Evolutionary conservation across 495 filamentous ascomycete species (phyloP).

Genomic region (Penicillium canariense): DNA sequence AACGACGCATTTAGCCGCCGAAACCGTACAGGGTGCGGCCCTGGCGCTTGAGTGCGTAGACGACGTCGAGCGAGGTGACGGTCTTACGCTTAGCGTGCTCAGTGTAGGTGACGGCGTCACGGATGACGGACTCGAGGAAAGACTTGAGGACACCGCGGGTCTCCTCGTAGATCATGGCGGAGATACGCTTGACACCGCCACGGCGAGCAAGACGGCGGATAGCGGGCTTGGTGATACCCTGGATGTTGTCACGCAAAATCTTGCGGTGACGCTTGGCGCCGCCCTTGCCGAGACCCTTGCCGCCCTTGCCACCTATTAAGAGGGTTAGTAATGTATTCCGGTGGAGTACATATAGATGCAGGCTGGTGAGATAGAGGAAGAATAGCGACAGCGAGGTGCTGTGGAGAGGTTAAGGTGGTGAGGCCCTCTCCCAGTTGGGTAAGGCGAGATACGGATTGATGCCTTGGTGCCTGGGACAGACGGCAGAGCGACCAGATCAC

Average conservation of each 20-base stretch:
- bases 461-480: slow-evolving; percentile 17
- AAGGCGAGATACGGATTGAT: slow-evolving; percentile 3
- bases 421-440: slow-evolving; percentile 5
- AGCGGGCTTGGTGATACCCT: slow-evolving; percentile 73
- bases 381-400: slow-evolving; percentile 3
- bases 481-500: slow-evolving; percentile 9
- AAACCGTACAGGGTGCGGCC: slow-evolving; percentile 97
- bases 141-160: slow-evolving; percentile 66
- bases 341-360: neutral
- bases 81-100: slow-evolving; percentile 98
- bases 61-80: slow-evolving; percentile 90
- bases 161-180: slow-evolving; percentile 69
- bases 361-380: neutral
- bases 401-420: neutral
- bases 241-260: slow-evolving; percentile 99
- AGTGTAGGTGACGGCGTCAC: slow-evolving; percentile 97
- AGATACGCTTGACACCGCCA: slow-evolving; percentile 66
- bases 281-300: slow-evolving; percentile 82
- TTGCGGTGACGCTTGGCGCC: slow-evolving; percentile 99
- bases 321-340: slow-evolving; percentile 7
- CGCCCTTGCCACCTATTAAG: slow-evolving; percentile 80
- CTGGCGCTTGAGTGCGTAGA: slow-evolving; percentile 93
- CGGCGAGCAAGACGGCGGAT: slow-evolving; percentile 65
- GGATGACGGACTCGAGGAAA: slow-evolving; percentile 67
- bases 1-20: slow-evolving; percentile 71